Base-by-base conservation (phyloP, 2,329 filamentous ascomycete species). In the Talaromyces albobiverticillius region DNA sequence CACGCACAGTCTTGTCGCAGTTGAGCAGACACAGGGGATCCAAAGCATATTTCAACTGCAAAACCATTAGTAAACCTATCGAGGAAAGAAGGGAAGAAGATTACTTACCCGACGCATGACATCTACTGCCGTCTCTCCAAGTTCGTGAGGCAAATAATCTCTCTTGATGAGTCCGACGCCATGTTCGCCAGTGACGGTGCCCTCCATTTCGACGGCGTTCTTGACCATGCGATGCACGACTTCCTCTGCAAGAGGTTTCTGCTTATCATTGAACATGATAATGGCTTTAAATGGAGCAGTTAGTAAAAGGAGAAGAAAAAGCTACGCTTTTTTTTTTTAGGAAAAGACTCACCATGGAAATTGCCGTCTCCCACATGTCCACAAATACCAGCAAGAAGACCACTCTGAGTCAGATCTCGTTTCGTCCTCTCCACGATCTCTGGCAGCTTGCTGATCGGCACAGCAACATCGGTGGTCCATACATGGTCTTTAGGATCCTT, bases 381-480 rank as follows among this genome's bases (percentile, higher is more conserved):
- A 22, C 88, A 79, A n/a, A 89, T 87, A 38, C 80, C 82, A 20
- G 79, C 84, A 36, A 84, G 75, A 2, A 91, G 71, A 0, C 85
- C 84, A 26, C 83, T 83, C 60, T 80, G 76, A 8, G 73, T 76
- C 42, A 89, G 85, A 59, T 87, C 81, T 20, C 82, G 73, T 64
- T 88, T 88, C 1, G 86, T 88, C 46, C 82, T 76, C 58, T 88
- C 85, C 46, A 92, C 88, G 51, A 91, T 86, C 60, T 88, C 83
- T 1, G 88, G 83, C 57, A 93, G 72, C 36, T 79, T 77, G 14
- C 84, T 88, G 46, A 92, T 83, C 0, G 88, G 88, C 0, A 92
- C 89, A 0, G 88, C 88, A 18, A 92, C 88, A 65, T 93, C 89
- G 0, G 88, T 93, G 0, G 87, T 89, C 88, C 88, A 91, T 23